These are phyloP conservation scores for Ammopiptanthus mongolicus DNA, from an alignment of 306 rosid species.

Conservation along the genomic window DNA sequence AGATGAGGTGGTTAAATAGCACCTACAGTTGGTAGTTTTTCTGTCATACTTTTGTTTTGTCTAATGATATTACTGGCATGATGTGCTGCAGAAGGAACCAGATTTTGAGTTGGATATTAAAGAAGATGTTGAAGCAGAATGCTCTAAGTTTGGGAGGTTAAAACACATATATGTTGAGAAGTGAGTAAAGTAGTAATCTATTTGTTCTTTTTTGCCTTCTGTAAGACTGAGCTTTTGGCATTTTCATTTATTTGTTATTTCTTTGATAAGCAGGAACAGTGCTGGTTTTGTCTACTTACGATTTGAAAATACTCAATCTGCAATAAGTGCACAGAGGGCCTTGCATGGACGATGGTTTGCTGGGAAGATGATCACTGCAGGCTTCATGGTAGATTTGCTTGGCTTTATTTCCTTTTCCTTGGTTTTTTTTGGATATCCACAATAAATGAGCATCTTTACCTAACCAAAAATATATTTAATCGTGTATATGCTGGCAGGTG, in stretches of 20 bases:
- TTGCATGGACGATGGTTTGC: slow-evolving; percentile 99
- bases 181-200: slow-evolving; percentile 41
- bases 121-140: slow-evolving; percentile 90
- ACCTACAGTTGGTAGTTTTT: background rate
- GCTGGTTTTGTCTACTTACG: slow-evolving; percentile 72
- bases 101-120: slow-evolving; percentile 80
- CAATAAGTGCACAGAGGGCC: slow-evolving; percentile 67
- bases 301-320: slow-evolving; percentile 65
- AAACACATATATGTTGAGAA: slow-evolving; percentile 75
- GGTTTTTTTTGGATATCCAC: background rate
- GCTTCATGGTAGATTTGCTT: slow-evolving; percentile 57
- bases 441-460: background rate
- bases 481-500: slow-evolving; percentile 41
- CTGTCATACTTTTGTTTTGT: background rate
- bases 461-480: background rate
- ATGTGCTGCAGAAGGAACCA: slow-evolving; percentile 64
- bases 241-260: background rate
- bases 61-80: slow-evolving; percentile 8
- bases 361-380: slow-evolving; percentile 91
- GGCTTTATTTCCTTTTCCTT: slow-evolving; percentile 4
- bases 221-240: background rate
- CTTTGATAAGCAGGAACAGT: slow-evolving; percentile 52
- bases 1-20: slow-evolving; percentile 56
- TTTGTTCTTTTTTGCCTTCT: background rate
- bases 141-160: slow-evolving; percentile 74